Evolutionary conservation across 116 monocot genomes (phyloP), one percentile per base, ranked within the genome.

Genomic region (Dioscorea cayenensis): DNA sequence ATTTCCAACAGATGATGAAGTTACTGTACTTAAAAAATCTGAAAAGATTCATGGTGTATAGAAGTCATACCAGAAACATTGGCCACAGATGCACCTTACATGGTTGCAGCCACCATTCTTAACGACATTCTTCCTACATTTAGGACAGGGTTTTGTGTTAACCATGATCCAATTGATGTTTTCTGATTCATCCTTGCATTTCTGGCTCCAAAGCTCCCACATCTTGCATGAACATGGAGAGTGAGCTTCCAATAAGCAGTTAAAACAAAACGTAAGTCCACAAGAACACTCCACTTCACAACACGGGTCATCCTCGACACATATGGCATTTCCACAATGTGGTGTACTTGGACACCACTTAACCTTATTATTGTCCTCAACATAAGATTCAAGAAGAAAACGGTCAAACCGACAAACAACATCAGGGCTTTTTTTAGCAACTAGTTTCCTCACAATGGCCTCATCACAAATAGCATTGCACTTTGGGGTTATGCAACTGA

Each of bases 271-370:
- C 36, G 59, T 70, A 19, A 21, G 43, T 32, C 84, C 84, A 67
- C 84, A 84, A 5, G 74, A 65, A 37, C 84, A 84, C 50, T 72
- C 77, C 49, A 84, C 80, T 60, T 84, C 84, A 66, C 77, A 77
- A 35, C 48, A 75, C 29, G 59, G 48, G 18, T 80, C 84, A 59
- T 74, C 84, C 17, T 78, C 68, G 14, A 75, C 77, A 25, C 75
- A 80, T 49, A 84, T 75, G 12, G 84, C 84, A 74, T 81, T 77
- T 52, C 84, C 84, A 77, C 84, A 84, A 36, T 84, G 84, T 21
- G 84, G 84, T 22, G 65, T 73, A 58, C 84, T 84, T 1, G 84
- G 84, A 68, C 84, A 84, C 84, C 84, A 84, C 64, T 72, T 77
- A 60, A 78, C 80, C 22, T 77, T 81, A 58, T 75, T 67, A 67